Base-by-base conservation (phyloP, 106 monocot species). In the Platanthera zijinensis region DNA sequence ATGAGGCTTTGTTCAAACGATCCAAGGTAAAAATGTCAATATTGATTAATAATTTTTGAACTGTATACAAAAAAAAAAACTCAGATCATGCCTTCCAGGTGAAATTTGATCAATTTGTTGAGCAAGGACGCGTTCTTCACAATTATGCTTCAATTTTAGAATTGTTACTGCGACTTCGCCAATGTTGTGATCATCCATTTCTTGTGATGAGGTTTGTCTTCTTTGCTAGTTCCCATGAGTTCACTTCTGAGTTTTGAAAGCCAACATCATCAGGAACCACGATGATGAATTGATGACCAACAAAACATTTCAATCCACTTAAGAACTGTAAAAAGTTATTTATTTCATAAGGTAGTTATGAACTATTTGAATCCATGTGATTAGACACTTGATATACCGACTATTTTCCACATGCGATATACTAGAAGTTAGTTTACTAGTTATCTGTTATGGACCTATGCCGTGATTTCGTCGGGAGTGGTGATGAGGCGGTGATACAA, bases 81-180 rank as follows among this genome's bases (percentile, higher is more conserved):
- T 15, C 48, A 73, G n/a, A 45, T 61, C 13, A 48, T 8, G 25
- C 32, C 28, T 47, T 80, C 47, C 84, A 97, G 96, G 93, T 97
- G 51, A 97, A 94, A 69, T 97, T 97, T 80, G 85, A 97, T 81
- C 87, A 93, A 63, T 94, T 89, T 85, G 91, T 97, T 72, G 96
- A 91, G 63, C 96, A 97, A 97, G 93, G 96, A 62, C 84, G 91
- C 52, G 89, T 97, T 77, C 89, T 97, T 85, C 96, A 97, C 82
- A 97, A 97, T 81, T 97, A 97, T 89, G 96, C 93, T 81, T 97
- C 96, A 47, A 97, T 97, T 70, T 77, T 97, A 73, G 96, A 97
- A 87, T 83, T 97, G 78, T 91, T 97, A 82, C 88, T 97, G 78
- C 93, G 96, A 45, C 89, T 97, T 78, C 89, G 96, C 18, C 96